Conservation (phyloP, 768 basidiomycete genomes). For the Inosperma sp. region DNA sequence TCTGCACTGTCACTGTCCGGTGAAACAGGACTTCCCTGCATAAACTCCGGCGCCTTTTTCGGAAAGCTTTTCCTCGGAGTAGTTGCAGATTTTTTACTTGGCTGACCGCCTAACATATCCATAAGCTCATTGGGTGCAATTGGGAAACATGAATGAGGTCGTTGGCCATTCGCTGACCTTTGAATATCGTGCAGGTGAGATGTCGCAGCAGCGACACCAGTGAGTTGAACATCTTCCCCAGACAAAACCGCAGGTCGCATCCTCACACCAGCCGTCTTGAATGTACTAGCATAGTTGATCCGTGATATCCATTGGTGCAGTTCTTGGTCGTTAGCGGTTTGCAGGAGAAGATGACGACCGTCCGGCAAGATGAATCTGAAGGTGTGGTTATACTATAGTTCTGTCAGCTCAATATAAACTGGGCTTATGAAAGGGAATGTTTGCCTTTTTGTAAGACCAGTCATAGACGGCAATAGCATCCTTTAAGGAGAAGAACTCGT, state of each 20-base stretch:
- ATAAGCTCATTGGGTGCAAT: conserved; percentile 38
- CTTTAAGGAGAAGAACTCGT: conserved; percentile 77
- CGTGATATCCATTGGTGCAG: conserved; percentile 86
- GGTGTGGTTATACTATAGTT: conserved; percentile 55
- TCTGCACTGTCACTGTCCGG: conserved; percentile 57
- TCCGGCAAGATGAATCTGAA: conserved; percentile 75
- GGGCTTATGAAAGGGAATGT: conserved; percentile 11
- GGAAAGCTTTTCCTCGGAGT: conserved; percentile 28
- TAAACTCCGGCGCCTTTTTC: conserved; percentile 33
- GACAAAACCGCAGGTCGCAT: conserved; percentile 76
- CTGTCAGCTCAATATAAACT: not conserved
- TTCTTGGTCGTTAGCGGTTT: conserved; percentile 62
- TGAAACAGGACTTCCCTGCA: conserved; percentile 41
- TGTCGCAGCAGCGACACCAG: conserved; percentile 80
- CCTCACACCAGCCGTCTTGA: conserved; percentile 77
- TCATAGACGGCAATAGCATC: conserved; percentile 81
- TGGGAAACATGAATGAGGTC: conserved; percentile 40
- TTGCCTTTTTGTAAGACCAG: conserved; percentile 69
- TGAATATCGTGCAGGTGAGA: conserved; percentile 75
- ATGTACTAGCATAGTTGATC: conserved; percentile 93
- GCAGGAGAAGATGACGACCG: conserved; percentile 79
- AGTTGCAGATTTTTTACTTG: conserved; percentile 19
- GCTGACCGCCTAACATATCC: conserved; percentile 36
- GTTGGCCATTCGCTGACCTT: conserved; percentile 28
- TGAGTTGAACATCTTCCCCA: conserved; percentile 64